Percentiles rank a stretch among this genome's conserved stretches.
phyloP scores from a whole-genome alignment of 208 protist genomes.

The Trypanosoma theileri region DNA sequence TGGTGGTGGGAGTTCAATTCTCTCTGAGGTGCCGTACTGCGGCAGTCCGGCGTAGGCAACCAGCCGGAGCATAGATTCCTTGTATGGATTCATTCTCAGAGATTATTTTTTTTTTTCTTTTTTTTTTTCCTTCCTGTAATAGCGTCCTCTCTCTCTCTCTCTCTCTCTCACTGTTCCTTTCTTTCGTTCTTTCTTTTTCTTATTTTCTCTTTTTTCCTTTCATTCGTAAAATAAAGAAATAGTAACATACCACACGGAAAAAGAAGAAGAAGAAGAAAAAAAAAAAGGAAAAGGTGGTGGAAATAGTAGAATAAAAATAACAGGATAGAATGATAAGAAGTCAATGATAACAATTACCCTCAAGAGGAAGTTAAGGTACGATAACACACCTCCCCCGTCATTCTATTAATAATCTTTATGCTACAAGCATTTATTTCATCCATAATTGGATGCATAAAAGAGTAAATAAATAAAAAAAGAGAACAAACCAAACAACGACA shows the following conservation, averaged over 20 bases:
- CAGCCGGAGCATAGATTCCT: conserved; percentile 56
- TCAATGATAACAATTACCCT: no score
- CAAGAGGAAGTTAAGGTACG: no score
- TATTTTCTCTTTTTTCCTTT: neutral
- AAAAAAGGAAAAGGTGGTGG: conserved; percentile 1
- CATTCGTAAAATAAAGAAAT: neutral
- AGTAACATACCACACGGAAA: neutral
- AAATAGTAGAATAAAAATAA: neutral
- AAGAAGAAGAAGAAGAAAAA: neutral
- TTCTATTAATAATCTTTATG: no score
- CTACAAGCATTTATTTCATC: no score
- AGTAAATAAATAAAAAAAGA: conserved; percentile 6
- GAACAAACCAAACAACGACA: no score
- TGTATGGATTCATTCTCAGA: conserved; percentile 50
- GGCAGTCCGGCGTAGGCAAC: conserved; percentile 53
- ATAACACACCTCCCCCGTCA: no score
- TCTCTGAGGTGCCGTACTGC: conserved; percentile 41
- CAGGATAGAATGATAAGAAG: no score
- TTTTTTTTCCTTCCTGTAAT: conserved; percentile 1
- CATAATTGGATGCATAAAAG: no score
- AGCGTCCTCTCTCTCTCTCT: no score
- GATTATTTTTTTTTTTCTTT: conserved; percentile 1
- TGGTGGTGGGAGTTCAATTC: neutral
- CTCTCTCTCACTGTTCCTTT: neutral
- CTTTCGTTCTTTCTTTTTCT: neutral